Evolutionary conservation across 108 stramenopile species (phyloP).

Genomic region (Nitzschia palea): DNA sequence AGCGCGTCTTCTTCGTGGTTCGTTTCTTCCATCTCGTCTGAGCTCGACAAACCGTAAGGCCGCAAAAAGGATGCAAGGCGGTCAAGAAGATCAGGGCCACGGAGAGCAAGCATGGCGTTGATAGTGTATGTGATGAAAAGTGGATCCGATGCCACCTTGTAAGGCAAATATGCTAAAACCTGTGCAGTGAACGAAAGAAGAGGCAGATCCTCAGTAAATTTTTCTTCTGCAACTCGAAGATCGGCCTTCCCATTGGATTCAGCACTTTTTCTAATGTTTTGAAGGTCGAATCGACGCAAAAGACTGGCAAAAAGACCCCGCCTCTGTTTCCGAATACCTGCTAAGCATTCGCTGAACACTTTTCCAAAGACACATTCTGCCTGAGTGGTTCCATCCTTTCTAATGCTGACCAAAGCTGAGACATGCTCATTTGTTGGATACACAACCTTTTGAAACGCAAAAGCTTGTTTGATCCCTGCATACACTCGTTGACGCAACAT

Average conservation of each 20-base stretch:
- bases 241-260: background rate
- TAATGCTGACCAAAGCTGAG: conserved; percentile 59
- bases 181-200: conserved; percentile 74
- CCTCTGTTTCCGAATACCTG: conserved; percentile 62
- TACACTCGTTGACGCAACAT: conserved; percentile 79
- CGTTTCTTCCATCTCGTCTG: conserved; percentile 62
- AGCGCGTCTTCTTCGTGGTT: conserved; percentile 67
- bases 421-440: conserved; percentile 50
- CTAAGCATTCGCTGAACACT: conserved; percentile 78
- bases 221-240: conserved; percentile 14
- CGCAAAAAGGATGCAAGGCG: conserved; percentile 61
- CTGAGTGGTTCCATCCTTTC: conserved; percentile 22
- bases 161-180: conserved; percentile 81
- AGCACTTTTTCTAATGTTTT: conserved; percentile 19
- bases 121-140: conserved; percentile 75
- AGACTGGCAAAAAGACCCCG: conserved; percentile 67
- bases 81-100: conserved; percentile 60
- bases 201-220: conserved; percentile 36
- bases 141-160: conserved; percentile 67
- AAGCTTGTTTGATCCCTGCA: conserved; percentile 76
- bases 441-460: conserved; percentile 66
- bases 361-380: conserved; percentile 82
- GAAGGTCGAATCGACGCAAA: conserved; percentile 43
- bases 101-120: conserved; percentile 54
- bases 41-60: conserved; percentile 42